A percentile compares a stretch with the other conserved stretches of the same genome.
Evolutionary conservation across 2,329 filamentous ascomycete species (phyloP).

Genomic region (Trichoderma sp.): DNA sequence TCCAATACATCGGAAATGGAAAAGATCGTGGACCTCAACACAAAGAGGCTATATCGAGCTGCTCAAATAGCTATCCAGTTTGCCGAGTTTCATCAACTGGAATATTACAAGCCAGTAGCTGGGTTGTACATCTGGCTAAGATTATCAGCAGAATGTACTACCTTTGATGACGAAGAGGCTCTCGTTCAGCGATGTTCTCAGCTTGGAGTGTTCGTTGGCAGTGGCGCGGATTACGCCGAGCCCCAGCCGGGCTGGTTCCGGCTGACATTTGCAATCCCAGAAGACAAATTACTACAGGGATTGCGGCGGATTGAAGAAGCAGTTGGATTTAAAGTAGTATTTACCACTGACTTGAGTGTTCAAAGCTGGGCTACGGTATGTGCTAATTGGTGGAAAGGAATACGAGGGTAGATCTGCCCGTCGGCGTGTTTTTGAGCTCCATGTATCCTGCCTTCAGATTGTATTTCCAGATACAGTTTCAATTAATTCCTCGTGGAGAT

Average conservation of each 20-base stretch:
- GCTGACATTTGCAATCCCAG: conserved; percentile 10
- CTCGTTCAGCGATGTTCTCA: not conserved
- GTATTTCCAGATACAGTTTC: not conserved
- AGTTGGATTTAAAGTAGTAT: not conserved
- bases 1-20: not conserved
- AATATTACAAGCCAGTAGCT: conserved; percentile 18
- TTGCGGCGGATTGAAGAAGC: conserved; percentile 13
- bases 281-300: not conserved
- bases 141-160: not conserved
- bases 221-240: conserved; percentile 16
- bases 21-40: not conserved
- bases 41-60: not conserved
- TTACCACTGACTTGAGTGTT: not conserved
- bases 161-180: conserved; percentile 6
- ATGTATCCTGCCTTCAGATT: not conserved
- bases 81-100: conserved; percentile 13
- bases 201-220: not conserved
- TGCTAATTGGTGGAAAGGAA: not conserved
- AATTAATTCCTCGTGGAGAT: not conserved
- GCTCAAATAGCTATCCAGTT: conserved; percentile 2
- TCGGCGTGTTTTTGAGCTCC: not conserved
- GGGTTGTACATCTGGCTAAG: conserved; percentile 18
- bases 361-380: not conserved
- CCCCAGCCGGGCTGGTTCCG: conserved; percentile 18
- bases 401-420: not conserved